Evolutionary conservation across 345 rosid species (phyloP), one percentile per base, ranked within the genome.

Genomic region (Angophora floribunda): DNA sequence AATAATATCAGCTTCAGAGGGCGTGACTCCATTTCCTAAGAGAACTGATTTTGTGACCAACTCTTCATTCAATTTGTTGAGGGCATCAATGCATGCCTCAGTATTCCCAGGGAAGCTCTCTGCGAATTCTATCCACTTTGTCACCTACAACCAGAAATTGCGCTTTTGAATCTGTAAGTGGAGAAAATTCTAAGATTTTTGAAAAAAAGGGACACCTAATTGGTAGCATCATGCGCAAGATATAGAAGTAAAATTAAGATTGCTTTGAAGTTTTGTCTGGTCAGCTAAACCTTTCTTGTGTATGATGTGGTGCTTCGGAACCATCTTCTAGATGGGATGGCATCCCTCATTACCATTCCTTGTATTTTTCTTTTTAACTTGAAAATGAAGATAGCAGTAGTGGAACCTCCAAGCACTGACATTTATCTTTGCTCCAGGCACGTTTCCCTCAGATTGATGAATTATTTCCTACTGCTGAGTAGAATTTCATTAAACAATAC

Each of bases 1-100:
- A 90, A 93, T 88, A 87, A 95, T 87, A 89, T 97, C 99, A 87
- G 95, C 94, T 88, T 91, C 98, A 13, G 99, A 96, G 32, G 94
- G 96, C n/a, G 92, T 93, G 80, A 94, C 87, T 87, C 99, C 99
- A 89, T 94, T 92, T 67, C 96, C 99, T 82, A 93, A 88, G 67
- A 97, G 90, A 85, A 97, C 98, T 7, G 99, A 94, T 86, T 93
- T 94, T 50, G 86, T n/a, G 85, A 89, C 92, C 93, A 97, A 92
- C 52, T 94, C 95, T 47, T 90, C 94, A 89, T 96, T 96, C 59
- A 97, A 88, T 88, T 91, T 88, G 80, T 85, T 89, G 86, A 96
- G 94, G 90, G 89, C 93, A 75, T 89, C 92, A 85, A 89, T 87
- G 87, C 91, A 91, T 85, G 95, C 93, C 88, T 89, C 78, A 36